Conservation (phyloP, 2,329 filamentous ascomycete species). For the Gnomoniopsis sp. region DNA sequence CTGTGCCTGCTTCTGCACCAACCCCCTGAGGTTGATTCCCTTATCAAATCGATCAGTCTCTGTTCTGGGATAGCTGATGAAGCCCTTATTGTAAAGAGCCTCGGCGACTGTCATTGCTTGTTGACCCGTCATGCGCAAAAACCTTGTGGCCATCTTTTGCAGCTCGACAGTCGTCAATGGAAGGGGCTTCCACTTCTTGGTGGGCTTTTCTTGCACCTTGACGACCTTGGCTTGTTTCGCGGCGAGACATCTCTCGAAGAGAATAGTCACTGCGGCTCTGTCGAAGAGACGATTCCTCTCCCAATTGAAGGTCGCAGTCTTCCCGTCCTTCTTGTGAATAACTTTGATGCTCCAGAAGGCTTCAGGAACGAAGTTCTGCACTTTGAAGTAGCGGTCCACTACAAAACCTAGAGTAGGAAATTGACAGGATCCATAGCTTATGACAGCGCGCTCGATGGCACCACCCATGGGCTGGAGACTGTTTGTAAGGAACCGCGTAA, state of each 20-base stretch:
- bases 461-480: conserved; percentile 71
- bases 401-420: conserved; percentile 97
- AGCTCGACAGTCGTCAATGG: conserved; percentile 94
- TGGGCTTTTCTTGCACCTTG: conserved; percentile 86
- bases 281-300: conserved; percentile 81
- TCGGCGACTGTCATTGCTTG: conserved; percentile 88
- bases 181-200: conserved; percentile 89
- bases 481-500: conserved; percentile 83
- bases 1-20: conserved; percentile 81
- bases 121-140: conserved; percentile 87
- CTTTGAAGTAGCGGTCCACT: conserved; percentile 90
- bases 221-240: conserved; percentile 76
- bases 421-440: conserved; percentile 96
- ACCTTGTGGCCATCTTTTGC: conserved; percentile 89
- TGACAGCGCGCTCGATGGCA: conserved; percentile 58
- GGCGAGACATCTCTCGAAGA: conserved; percentile 80
- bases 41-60: conserved; percentile 95
- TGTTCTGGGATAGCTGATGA: conserved; percentile 95
- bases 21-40: conserved; percentile 75
- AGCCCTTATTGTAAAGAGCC: conserved; percentile 85
- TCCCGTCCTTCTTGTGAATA: conserved; percentile 70
- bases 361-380: conserved; percentile 91
- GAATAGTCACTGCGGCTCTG: conserved; percentile 71
- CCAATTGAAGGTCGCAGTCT: conserved; percentile 84
- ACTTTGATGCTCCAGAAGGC: conserved; percentile 91